Evolutionary conservation across 805 yeast genomes (phyloP).

Genomic region (Wickerhamiella lipophila): DNA sequence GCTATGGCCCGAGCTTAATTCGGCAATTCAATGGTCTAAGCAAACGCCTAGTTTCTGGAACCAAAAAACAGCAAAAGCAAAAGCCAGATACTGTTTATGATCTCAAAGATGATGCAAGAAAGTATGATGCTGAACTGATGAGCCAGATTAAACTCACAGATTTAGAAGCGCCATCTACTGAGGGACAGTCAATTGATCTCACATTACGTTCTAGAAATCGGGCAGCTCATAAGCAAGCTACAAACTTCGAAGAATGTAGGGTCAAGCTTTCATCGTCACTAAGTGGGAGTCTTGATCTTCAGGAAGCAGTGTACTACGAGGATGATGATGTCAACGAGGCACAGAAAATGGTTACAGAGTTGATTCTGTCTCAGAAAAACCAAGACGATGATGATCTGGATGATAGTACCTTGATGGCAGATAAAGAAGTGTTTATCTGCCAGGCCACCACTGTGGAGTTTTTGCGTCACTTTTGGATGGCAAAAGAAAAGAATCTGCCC

Average conservation of each 20-base stretch:
- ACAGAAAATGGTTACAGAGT: slow-evolving; percentile 8
- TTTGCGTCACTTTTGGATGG: slow-evolving; percentile 55
- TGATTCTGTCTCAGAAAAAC: slow-evolving; percentile 3
- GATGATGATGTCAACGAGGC: slow-evolving; percentile 14
- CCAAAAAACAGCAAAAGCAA: slow-evolving; percentile 5
- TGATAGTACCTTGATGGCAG: neutral
- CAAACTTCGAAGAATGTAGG: neutral
- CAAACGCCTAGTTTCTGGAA: slow-evolving; percentile 57
- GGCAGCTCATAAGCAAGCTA: neutral
- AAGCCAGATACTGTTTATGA: slow-evolving; percentile 28
- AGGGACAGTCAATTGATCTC: slow-evolving; percentile 13
- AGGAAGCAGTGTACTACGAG: slow-evolving; percentile 43
- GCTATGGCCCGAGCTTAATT: slow-evolving; percentile 62
- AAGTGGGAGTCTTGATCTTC: slow-evolving; percentile 45
- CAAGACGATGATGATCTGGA: slow-evolving; percentile 2
- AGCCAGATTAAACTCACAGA: slow-evolving; percentile 24
- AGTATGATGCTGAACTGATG: slow-evolving; percentile 18
- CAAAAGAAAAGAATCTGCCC: neutral
- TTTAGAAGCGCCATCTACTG: slow-evolving; percentile 16
- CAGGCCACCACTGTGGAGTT: slow-evolving; percentile 69
- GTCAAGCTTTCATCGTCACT: neutral
- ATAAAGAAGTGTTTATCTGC: slow-evolving; percentile 42
- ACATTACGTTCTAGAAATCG: slow-evolving; percentile 4
- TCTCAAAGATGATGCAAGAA: slow-evolving; percentile 25
- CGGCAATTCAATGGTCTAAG: slow-evolving; percentile 82